These are phyloP conservation scores for Trichopus zeylanicus DNA, from an alignment of 116 monocot species.

Conservation along the genomic window DNA sequence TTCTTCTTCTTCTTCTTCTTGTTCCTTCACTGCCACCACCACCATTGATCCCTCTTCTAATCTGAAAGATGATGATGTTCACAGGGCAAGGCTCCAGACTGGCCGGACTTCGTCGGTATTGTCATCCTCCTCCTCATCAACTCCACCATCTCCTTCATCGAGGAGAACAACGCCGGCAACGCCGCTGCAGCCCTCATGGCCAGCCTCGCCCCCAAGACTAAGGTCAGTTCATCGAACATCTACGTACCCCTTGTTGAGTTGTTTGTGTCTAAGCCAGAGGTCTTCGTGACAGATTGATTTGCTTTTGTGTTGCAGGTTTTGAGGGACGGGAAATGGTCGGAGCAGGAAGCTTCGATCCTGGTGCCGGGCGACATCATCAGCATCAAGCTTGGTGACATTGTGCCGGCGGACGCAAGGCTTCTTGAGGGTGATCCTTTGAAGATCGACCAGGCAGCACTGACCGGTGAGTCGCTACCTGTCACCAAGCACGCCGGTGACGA, in stretches of 20 bases:
- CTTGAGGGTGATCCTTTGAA: no score
- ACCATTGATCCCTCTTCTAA: no score
- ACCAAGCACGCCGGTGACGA: slow-evolving; percentile 41
- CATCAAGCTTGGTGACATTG: no score
- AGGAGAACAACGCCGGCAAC: slow-evolving; percentile 91
- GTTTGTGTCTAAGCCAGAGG: no score
- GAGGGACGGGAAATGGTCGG: slow-evolving; percentile 57
- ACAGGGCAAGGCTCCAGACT: slow-evolving; percentile 83
- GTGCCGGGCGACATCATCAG: no score
- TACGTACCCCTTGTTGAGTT: no score
- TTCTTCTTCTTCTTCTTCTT: neutral
- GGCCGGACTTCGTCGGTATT: slow-evolving; percentile 84
- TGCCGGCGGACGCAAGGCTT: slow-evolving; percentile 67
- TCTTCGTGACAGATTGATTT: no score
- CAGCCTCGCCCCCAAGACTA: slow-evolving; percentile 89
- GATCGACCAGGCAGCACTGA: slow-evolving; percentile 55
- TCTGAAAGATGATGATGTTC: no score
- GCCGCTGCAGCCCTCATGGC: slow-evolving; percentile 92
- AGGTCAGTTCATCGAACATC: no score
- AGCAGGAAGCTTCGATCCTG: no score
- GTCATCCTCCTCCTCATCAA: slow-evolving; percentile 74
- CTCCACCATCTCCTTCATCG: slow-evolving; percentile 91
- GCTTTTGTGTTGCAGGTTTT: no score
- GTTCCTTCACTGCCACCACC: no score
- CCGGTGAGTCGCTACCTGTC: slow-evolving; percentile 55